Evolutionary conservation across 2,329 filamentous ascomycete species (phyloP).

Genomic region (Pseudogymnoascus sp.): DNA sequence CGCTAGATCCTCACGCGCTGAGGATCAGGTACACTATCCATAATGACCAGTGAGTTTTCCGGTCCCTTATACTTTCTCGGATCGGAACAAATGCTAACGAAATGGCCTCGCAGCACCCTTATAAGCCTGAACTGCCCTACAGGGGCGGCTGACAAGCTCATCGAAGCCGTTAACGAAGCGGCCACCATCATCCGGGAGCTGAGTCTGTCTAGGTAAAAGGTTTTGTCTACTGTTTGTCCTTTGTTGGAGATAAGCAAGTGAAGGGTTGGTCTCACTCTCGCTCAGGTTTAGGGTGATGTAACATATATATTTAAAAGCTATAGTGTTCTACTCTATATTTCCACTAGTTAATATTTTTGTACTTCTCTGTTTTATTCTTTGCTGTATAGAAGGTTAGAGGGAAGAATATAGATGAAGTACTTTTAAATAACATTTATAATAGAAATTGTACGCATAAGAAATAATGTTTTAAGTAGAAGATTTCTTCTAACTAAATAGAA

Average conservation of each 20-base stretch:
- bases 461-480: too few species aligned
- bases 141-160: not conserved
- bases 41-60: conserved; percentile 4
- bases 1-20: not conserved
- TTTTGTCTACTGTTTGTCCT: not conserved
- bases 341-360: too few species aligned
- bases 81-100: not conserved
- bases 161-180: not conserved
- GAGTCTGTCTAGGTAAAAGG: not conserved
- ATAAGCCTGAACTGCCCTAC: not conserved
- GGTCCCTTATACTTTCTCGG: not conserved
- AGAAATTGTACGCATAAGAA: too few species aligned
- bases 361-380: not conserved
- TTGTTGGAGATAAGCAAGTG: not conserved
- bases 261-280: not conserved
- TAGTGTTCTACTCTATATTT: too few species aligned
- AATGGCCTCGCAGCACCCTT: not conserved
- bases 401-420: too few species aligned
- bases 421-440: too few species aligned
- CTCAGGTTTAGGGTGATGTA: not conserved
- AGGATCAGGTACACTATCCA: conserved; percentile 9
- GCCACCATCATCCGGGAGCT: not conserved
- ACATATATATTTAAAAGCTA: not conserved
- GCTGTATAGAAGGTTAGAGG: too few species aligned
- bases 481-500: too few species aligned